phyloP scores from a whole-genome alignment of 176 grass and related monocot species.

The Canna indica region DNA sequence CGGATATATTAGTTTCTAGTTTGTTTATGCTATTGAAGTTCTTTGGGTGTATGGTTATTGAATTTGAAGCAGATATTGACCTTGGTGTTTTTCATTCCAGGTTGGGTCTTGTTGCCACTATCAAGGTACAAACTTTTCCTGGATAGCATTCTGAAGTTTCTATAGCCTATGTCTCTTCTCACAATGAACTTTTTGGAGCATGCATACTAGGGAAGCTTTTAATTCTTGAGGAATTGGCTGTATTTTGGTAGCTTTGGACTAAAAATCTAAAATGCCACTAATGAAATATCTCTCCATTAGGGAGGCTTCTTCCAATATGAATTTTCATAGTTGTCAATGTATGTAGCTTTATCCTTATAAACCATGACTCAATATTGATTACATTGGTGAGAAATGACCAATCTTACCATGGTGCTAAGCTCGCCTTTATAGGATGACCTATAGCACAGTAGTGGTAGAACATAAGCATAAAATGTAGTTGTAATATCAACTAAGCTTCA shows the following conservation, averaged over 20 bases:
- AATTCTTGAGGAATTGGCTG: neutral
- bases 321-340: too few relatives aligned
- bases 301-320: too few relatives aligned
- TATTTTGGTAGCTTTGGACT: neutral
- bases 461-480: too few relatives aligned
- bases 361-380: too few relatives aligned
- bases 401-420: too few relatives aligned
- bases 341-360: too few relatives aligned
- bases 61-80: neutral
- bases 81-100: neutral
- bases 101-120: conserved; percentile 7
- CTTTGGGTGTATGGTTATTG: neutral
- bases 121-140: neutral
- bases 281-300: too few relatives aligned
- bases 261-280: too few relatives aligned
- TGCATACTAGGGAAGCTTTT: neutral
- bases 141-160: neutral
- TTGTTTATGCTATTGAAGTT: neutral
- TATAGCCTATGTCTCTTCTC: neutral
- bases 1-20: neutral
- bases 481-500: neutral
- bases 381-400: too few relatives aligned
- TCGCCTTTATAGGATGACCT: too few relatives aligned
- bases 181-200: neutral
- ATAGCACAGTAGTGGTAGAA: too few relatives aligned